Evolutionary conservation across 2,329 filamentous ascomycete species (phyloP).

Genomic region (Coniochaeta prunicola): DNA sequence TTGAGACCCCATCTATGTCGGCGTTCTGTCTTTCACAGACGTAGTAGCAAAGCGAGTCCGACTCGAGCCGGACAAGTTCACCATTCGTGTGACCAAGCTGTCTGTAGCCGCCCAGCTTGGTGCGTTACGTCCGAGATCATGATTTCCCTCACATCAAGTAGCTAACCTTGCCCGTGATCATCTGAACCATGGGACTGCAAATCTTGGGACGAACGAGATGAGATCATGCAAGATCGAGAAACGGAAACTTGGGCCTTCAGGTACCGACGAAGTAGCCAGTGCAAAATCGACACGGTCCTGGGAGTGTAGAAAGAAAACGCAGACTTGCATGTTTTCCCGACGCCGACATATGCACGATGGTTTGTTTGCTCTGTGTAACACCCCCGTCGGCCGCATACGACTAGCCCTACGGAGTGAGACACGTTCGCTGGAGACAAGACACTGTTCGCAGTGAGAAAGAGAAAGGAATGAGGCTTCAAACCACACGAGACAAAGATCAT

Average conservation of each 20-base stretch:
- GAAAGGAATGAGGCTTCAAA: neutral
- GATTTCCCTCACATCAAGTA: neutral
- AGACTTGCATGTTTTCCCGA: neutral
- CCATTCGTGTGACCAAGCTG: too few relatives aligned
- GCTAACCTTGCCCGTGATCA: neutral
- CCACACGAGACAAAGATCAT: neutral
- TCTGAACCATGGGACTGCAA: neutral
- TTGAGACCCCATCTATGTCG: too few relatives aligned
- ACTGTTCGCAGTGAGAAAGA: neutral
- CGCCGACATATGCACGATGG: neutral
- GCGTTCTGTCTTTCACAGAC: too few relatives aligned
- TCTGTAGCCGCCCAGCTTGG: neutral
- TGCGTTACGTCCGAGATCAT: neutral
- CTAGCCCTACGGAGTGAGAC: neutral
- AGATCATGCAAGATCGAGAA: neutral
- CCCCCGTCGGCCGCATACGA: neutral
- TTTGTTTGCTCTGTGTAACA: neutral
- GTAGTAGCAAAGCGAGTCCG: too few relatives aligned
- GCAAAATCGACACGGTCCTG: neutral
- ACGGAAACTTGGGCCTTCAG: neutral
- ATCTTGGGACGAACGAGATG: neutral
- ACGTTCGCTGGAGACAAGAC: neutral
- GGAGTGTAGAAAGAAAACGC: neutral
- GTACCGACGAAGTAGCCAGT: neutral
- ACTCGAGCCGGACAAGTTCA: too few relatives aligned